These are phyloP conservation scores for Talaromyces sp. DNA, from an alignment of 2,329 filamentous ascomycete genomes.

Conservation along the genomic window DNA sequence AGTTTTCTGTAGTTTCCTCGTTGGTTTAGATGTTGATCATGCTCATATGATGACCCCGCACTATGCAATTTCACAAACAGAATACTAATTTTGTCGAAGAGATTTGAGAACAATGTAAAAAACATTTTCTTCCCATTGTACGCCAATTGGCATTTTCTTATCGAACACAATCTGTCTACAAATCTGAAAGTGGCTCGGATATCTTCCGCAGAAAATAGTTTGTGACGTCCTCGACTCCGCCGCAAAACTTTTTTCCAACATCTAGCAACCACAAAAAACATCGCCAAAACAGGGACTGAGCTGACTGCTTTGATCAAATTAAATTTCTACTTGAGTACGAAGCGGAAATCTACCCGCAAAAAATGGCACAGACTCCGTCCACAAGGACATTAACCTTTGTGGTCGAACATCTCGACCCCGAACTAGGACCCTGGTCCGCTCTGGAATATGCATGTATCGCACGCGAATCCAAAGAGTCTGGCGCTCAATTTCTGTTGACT, in stretches of 20 bases:
- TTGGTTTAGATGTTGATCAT: background rate
- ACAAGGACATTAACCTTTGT: slow-evolving; percentile 69
- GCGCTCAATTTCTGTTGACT: slow-evolving; percentile 73
- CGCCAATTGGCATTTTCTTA: background rate
- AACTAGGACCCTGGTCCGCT: slow-evolving; percentile 89
- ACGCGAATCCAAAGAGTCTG: slow-evolving; percentile 66
- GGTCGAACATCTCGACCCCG: slow-evolving; percentile 93
- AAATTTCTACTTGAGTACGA: background rate
- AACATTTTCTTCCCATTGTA: background rate
- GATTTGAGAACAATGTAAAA: background rate
- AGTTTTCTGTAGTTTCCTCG: background rate
- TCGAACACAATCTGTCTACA: background rate
- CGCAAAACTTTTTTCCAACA: slow-evolving; percentile 6
- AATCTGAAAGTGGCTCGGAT: background rate
- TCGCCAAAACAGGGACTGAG: background rate
- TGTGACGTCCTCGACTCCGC: slow-evolving; percentile 18
- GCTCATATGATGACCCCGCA: background rate
- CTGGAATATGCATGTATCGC: slow-evolving; percentile 90
- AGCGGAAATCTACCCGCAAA: background rate
- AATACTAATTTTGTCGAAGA: background rate
- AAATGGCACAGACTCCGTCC: slow-evolving; percentile 27
- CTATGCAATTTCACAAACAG: background rate
- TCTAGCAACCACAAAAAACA: background rate
- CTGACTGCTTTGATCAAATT: background rate
- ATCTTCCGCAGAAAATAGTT: background rate